phyloP scores from a whole-genome alignment of 2,329 filamentous ascomycete species.

The Monilinia fructigena region DNA sequence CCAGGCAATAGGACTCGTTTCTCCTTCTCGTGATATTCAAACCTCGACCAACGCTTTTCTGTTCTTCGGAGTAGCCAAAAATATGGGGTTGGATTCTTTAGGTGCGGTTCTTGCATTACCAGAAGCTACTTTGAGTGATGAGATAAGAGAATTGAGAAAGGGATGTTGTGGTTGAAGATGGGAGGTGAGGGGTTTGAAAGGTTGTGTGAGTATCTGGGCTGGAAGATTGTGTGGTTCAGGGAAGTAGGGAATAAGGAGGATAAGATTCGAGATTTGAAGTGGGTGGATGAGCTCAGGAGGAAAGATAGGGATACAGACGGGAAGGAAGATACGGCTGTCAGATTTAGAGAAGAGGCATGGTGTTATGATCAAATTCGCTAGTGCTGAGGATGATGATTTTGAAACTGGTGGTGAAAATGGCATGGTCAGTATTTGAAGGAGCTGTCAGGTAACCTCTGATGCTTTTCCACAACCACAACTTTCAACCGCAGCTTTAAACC shows the following conservation, averaged over 20 bases:
- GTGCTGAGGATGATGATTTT: conserved; percentile 10
- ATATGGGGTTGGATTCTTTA: conserved; percentile 16
- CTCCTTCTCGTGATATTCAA: neutral
- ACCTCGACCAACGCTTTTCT: conserved; percentile 8
- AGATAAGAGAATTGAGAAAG: conserved; percentile 10
- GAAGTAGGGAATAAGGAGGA: neutral
- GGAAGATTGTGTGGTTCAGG: conserved; percentile 9
- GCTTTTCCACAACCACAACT: too few species aligned
- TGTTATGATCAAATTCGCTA: conserved; percentile 1
- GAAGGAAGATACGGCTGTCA: neutral
- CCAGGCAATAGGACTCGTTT: neutral
- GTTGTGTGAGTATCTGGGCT: neutral
- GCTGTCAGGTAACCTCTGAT: too few species aligned
- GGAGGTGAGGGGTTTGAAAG: conserved; percentile 8
- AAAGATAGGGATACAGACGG: neutral
- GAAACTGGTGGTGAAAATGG: neutral
- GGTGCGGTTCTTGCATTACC: neutral
- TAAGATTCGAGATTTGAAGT: neutral
- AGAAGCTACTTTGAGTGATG: neutral
- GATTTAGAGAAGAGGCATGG: conserved; percentile 11
- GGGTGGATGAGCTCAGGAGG: too few species aligned
- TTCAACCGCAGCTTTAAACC: too few species aligned
- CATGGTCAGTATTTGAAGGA: neutral
- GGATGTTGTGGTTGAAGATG: conserved; percentile 8
- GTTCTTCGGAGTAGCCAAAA: conserved; percentile 16